Conservation (phyloP, 306 rosid species). For the Boehmeria nivea region DNA sequence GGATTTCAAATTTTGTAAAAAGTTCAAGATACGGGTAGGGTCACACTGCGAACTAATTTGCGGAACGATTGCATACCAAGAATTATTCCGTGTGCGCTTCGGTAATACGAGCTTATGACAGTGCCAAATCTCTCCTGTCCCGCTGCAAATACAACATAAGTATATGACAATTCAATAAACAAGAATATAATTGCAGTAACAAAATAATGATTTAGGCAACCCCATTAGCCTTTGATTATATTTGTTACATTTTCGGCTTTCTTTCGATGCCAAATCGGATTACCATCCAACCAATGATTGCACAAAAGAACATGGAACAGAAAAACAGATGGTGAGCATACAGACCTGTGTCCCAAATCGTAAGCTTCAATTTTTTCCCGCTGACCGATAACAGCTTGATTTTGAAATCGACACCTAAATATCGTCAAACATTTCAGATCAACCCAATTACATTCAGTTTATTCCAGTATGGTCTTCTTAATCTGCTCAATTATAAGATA, state of each 20-base stretch:
- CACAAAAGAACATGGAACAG: not conserved
- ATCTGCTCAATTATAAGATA: not conserved
- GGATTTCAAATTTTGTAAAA: not conserved
- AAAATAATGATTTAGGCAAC: not conserved
- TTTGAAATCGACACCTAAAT: constrained; percentile 92
- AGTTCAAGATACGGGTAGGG: too few relatives aligned
- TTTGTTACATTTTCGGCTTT: too few relatives aligned
- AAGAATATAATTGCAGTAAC: not conserved
- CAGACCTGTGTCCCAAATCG: constrained; percentile 97
- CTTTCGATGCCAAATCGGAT: too few relatives aligned
- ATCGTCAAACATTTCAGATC: constrained; percentile 20
- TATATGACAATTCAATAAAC: not conserved
- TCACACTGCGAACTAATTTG: too few relatives aligned
- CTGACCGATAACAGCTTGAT: constrained; percentile 69
- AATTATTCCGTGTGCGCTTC: constrained; percentile 95
- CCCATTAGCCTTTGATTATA: not conserved
- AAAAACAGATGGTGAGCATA: not conserved
- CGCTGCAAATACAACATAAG: constrained; percentile 47
- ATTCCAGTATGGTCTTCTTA: not conserved
- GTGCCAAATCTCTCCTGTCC: constrained; percentile 99
- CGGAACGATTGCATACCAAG: constrained; percentile 51
- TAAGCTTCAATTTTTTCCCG: constrained; percentile 84
- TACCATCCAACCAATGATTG: not conserved
- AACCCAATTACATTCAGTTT: too few relatives aligned
- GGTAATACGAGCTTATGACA: constrained; percentile 78